phyloP scores from a whole-genome alignment of 495 filamentous ascomycete species.

The Aspergillus funiculosus region DNA sequence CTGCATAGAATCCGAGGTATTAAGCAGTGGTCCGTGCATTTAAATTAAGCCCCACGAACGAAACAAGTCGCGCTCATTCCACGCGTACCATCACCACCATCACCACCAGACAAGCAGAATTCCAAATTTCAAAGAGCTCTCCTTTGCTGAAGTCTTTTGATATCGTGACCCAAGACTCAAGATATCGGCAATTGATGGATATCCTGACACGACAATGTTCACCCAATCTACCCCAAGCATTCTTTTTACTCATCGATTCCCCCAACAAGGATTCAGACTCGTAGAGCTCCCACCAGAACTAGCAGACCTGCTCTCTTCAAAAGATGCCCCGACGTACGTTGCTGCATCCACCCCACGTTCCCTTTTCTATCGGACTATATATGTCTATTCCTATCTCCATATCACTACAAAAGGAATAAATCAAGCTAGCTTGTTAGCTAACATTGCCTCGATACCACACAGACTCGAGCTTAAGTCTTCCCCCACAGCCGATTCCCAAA shows the following conservation, averaged over 20 bases:
- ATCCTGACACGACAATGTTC: conserved; percentile 48
- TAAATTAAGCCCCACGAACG: conserved; percentile 24
- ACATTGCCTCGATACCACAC: background rate
- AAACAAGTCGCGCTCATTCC: conserved; percentile 5
- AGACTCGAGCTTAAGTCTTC: conserved; percentile 69
- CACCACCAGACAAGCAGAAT: too few species aligned
- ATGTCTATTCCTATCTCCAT: background rate
- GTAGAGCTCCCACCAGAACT: conserved; percentile 78
- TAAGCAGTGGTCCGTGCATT: conserved; percentile 35
- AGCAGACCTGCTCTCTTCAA: conserved; percentile 56
- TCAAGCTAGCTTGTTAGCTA: background rate
- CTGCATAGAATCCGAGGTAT: too few species aligned
- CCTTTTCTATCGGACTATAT: too few species aligned
- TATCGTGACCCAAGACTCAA: too few species aligned
- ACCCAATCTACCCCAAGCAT: conserved; percentile 56
- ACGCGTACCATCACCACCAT: background rate
- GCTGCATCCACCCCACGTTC: too few species aligned
- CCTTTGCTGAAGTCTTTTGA: too few species aligned
- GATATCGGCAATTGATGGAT: too few species aligned
- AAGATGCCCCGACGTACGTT: conserved; percentile 55
- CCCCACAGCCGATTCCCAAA: conserved; percentile 17
- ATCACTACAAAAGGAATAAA: background rate
- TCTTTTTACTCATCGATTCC: conserved; percentile 55
- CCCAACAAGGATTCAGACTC: conserved; percentile 61
- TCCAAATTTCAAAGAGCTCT: too few species aligned